Conservation (phyloP, 2,329 filamentous ascomycete genomes). For the Volutella citrinella region DNA sequence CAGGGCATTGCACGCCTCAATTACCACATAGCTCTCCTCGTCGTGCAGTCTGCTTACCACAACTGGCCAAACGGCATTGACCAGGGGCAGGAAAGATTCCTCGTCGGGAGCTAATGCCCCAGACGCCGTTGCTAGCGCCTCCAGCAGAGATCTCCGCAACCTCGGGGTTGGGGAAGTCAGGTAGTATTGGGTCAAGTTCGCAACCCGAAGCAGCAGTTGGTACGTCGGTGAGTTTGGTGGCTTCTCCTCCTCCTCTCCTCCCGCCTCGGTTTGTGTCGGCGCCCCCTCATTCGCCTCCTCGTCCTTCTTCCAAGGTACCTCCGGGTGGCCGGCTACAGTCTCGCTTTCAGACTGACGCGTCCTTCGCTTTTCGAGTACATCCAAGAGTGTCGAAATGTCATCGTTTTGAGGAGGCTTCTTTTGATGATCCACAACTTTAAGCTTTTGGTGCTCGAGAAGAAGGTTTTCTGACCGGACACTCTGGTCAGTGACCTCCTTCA, state of each 20-base stretch:
- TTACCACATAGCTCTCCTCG: conserved; percentile 63
- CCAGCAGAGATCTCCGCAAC: conserved; percentile 74
- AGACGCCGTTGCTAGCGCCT: conserved; percentile 70
- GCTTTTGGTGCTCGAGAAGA: conserved; percentile 41
- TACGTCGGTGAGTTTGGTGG: conserved; percentile 75
- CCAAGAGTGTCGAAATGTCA: conserved; percentile 44
- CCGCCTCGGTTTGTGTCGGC: too few species aligned
- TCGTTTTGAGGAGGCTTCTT: conserved; percentile 32
- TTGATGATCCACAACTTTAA: conserved; percentile 38
- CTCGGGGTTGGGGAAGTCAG: conserved; percentile 79
- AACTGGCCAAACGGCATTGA: conserved; percentile 90
- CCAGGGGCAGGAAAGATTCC: conserved; percentile 79
- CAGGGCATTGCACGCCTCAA: conserved; percentile 69
- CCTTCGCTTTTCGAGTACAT: conserved; percentile 58
- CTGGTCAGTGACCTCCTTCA: conserved; percentile 81
- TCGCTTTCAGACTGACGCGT: conserved; percentile 34
- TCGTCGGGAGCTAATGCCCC: conserved; percentile 73
- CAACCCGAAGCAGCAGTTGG: conserved; percentile 75
- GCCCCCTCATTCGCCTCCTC: conserved; percentile 31
- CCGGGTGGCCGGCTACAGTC: conserved; percentile 29
- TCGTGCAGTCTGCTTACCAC: conserved; percentile 67
- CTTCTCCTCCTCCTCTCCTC: conserved; percentile 44
- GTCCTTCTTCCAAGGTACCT: conserved; percentile 36
- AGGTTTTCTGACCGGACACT: conserved; percentile 60
- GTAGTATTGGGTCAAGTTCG: conserved; percentile 83